Evolutionary conservation across 768 basidiomycete genomes (phyloP).

Genomic region (Coprinellus aureogranulatus): DNA sequence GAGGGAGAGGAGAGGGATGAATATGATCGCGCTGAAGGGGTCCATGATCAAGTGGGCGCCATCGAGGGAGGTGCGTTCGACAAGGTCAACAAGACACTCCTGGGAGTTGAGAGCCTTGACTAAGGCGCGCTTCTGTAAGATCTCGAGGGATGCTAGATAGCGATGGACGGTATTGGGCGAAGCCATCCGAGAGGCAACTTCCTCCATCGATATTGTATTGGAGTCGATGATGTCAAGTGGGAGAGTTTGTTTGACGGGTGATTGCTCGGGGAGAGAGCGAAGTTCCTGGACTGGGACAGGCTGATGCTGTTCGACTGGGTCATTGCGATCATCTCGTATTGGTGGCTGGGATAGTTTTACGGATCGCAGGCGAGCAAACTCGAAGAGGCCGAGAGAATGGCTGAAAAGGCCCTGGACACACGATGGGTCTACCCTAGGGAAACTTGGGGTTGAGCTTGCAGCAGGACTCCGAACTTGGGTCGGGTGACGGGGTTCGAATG

Average conservation of each 20-base stretch:
- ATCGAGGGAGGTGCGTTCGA: conserved; percentile 60
- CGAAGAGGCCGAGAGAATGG: conserved; percentile 30
- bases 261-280: conserved; percentile 5
- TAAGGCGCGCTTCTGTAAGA: conserved; percentile 67
- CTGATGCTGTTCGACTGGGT: background rate
- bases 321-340: background rate
- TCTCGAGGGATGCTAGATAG: conserved; percentile 66
- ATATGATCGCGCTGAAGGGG: conserved; percentile 55
- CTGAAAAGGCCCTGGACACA: conserved; percentile 20
- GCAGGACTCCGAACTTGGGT: too few relatives aligned
- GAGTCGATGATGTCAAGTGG: conserved; percentile 43
- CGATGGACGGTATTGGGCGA: conserved; percentile 38
- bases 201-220: conserved; percentile 45
- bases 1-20: conserved; percentile 45
- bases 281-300: conserved; percentile 5
- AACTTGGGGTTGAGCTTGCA: too few relatives aligned
- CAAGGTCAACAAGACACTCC: conserved; percentile 50
- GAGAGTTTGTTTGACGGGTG: conserved; percentile 15
- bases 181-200: conserved; percentile 25
- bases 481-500: too few relatives aligned
- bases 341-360: conserved; percentile 26
- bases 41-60: conserved; percentile 70
- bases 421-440: too few relatives aligned
- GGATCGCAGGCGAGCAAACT: conserved; percentile 42
- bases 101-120: conserved; percentile 47